These are phyloP conservation scores for Colletotrichum higginsianum DNA, from an alignment of 2,329 filamentous ascomycete species.

Conservation along the genomic window DNA sequence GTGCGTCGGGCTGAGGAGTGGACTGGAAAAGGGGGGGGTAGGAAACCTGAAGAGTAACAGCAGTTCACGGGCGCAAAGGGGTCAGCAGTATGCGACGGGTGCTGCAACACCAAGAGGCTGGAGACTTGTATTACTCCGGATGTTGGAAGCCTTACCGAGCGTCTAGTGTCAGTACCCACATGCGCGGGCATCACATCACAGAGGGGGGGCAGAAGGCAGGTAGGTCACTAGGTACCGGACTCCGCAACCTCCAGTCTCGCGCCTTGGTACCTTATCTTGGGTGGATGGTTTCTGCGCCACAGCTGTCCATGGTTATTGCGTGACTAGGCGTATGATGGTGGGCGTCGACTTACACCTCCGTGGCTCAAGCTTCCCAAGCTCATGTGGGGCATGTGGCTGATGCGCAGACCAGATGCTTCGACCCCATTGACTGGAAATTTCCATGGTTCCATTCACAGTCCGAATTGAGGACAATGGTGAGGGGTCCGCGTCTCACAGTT, in stretches of 20 bases:
- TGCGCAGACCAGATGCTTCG: slow-evolving; percentile 8
- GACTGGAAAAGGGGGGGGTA: neutral
- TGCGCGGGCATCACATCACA: slow-evolving; percentile 33
- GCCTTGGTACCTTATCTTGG: neutral
- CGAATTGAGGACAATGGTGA: slow-evolving; percentile 35
- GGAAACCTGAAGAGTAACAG: neutral
- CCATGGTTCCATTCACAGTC: slow-evolving; percentile 37
- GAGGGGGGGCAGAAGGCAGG: neutral
- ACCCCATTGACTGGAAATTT: slow-evolving; percentile 40
- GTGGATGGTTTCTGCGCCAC: slow-evolving; percentile 19
- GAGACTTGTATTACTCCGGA: slow-evolving; percentile 27
- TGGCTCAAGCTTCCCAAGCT: slow-evolving; percentile 44
- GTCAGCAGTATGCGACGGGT: slow-evolving; percentile 29
- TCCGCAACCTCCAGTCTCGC: neutral
- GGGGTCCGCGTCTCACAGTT: slow-evolving; percentile 46
- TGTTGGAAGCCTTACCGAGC: slow-evolving; percentile 27
- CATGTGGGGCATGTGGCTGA: slow-evolving; percentile 40
- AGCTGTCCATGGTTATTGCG: neutral
- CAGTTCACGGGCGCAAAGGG: slow-evolving; percentile 34
- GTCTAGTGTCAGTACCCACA: slow-evolving; percentile 23
- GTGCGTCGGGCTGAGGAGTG: neutral
- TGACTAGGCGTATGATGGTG: too few relatives aligned
- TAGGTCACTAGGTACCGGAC: neutral
- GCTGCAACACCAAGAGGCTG: slow-evolving; percentile 26
- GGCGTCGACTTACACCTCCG: neutral